Evolutionary conservation across 225 moss, liverwort and hornwort species (phyloP).

Genomic region (Physcomitrellopsis africana): DNA sequence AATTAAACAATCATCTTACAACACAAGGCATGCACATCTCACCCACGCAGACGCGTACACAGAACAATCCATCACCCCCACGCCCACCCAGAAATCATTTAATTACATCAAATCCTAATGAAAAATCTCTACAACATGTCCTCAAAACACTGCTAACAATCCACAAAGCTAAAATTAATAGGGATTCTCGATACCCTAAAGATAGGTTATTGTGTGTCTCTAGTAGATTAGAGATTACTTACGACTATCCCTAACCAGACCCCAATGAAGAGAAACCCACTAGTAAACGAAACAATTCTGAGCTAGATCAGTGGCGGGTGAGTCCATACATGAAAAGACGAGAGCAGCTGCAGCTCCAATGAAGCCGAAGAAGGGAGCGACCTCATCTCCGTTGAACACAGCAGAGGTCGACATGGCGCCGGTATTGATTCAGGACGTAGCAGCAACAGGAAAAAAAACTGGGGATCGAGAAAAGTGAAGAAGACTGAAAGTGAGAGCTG

Average conservation of each 20-base stretch:
- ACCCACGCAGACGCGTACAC: too few relatives aligned
- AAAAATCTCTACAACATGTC: too few relatives aligned
- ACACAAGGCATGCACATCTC: too few relatives aligned
- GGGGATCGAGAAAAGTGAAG: not conserved
- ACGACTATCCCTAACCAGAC: not conserved
- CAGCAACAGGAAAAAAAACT: not conserved
- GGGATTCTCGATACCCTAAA: not conserved
- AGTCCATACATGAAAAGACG: constrained; percentile 67
- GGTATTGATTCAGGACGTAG: not conserved
- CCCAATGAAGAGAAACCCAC: not conserved
- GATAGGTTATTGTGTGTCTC: too few relatives aligned
- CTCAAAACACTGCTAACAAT: not conserved
- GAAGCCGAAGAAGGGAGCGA: constrained; percentile 90
- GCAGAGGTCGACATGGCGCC: constrained; percentile 49
- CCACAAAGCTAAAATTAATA: not conserved
- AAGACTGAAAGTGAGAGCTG: not conserved
- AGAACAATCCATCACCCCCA: too few relatives aligned
- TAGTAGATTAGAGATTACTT: not conserved
- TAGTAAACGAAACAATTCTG: not conserved
- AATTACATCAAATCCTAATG: too few relatives aligned
- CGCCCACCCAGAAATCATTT: too few relatives aligned
- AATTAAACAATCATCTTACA: too few relatives aligned
- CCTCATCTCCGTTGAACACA: constrained; percentile 74
- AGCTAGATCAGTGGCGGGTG: not conserved
- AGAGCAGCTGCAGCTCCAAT: constrained; percentile 84